A percentile compares a stretch with the other conserved stretches of the same genome.
These are phyloP conservation scores for Psidium guajava DNA, from an alignment of 345 rosid species.

Conservation along the genomic window DNA sequence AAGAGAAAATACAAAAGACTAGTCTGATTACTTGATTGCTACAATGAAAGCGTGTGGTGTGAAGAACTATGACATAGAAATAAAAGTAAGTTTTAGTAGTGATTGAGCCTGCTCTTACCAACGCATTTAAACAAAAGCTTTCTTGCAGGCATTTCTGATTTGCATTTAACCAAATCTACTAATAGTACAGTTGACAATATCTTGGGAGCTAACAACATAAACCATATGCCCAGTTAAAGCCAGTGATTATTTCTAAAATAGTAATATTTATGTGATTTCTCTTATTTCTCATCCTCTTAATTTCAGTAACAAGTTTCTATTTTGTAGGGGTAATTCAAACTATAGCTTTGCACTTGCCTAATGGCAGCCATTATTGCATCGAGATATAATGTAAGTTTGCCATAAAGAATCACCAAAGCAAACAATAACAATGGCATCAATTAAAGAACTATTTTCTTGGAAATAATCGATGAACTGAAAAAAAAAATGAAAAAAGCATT, in stretches of 20 bases:
- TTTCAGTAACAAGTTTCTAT: background rate
- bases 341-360: background rate
- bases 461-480: background rate
- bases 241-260: background rate
- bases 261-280: background rate
- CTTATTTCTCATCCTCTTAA: background rate
- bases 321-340: background rate
- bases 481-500: background rate
- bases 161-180: background rate
- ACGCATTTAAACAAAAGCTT: background rate
- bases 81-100: background rate
- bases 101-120: background rate
- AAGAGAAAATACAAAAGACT: background rate
- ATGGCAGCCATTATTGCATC: background rate
- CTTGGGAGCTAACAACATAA: background rate
- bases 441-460: background rate
- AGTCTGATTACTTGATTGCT: background rate
- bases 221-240: background rate
- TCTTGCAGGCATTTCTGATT: background rate
- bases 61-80: background rate
- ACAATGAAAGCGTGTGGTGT: background rate
- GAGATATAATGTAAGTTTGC: background rate
- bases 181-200: background rate
- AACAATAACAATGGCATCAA: background rate
- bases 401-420: background rate